Evolutionary conservation across 257 asterid species (phyloP).

Genomic region (Solanum ahanhuiri): DNA sequence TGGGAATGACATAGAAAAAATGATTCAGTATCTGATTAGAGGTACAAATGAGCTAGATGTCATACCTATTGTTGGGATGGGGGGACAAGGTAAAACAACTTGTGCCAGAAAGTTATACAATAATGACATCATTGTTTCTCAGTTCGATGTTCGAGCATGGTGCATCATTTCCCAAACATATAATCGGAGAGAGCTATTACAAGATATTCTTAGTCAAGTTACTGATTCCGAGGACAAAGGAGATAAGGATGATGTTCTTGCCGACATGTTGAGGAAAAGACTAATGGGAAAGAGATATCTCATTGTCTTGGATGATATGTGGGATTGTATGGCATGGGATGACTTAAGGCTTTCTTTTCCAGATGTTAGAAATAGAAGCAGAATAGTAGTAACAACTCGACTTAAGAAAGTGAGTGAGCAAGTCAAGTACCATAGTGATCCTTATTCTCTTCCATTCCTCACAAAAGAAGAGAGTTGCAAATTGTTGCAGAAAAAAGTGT

Average conservation of each 20-base stretch:
- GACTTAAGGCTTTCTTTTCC: not conserved
- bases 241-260: not conserved
- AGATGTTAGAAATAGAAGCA: not conserved
- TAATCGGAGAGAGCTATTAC: not conserved
- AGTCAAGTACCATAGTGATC: no score
- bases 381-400: no score
- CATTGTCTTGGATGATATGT: not conserved
- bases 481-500: no score
- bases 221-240: no score
- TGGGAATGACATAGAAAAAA: no score
- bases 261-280: not conserved
- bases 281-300: not conserved
- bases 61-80: not conserved
- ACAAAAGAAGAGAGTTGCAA: no score
- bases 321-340: conserved; percentile 1
- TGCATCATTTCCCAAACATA: not conserved
- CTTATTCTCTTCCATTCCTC: no score
- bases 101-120: not conserved
- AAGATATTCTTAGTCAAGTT: no score
- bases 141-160: not conserved
- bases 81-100: not conserved
- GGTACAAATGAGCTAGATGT: no score
- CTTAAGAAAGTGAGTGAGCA: fast-evolving
- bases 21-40: no score
- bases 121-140: not conserved